These are phyloP conservation scores for Fremontodendron californicum DNA, from an alignment of 345 rosid species.

Conservation along the genomic window DNA sequence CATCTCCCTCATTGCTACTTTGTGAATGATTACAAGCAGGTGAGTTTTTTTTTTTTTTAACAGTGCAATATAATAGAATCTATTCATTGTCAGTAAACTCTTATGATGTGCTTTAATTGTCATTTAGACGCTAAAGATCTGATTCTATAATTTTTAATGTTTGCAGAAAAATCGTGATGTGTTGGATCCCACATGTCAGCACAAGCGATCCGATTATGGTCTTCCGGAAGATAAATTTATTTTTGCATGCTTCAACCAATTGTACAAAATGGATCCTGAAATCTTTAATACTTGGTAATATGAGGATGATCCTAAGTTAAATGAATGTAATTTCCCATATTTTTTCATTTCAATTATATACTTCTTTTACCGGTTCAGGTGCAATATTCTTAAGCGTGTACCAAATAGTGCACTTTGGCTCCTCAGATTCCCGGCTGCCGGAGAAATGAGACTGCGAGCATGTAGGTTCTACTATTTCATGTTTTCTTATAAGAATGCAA, in stretches of 20 bases:
- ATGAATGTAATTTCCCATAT: not conserved
- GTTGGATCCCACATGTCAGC: conserved; percentile 69
- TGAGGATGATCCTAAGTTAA: not conserved
- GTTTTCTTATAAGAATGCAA: not conserved
- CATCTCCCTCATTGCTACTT: conserved; percentile 97
- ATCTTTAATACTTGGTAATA: conserved; percentile 77
- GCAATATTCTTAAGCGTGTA: conserved; percentile 91
- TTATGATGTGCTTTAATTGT: not conserved
- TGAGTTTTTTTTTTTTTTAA: conserved; percentile 17
- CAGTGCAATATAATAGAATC: not conserved
- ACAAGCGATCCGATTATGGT: conserved; percentile 82
- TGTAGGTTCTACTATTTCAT: conserved; percentile 41
- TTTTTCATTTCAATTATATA: not conserved
- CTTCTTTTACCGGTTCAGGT: conserved; percentile 45
- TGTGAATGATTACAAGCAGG: conserved; percentile 98
- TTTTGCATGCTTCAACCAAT: conserved; percentile 96
- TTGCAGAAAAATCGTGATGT: conserved; percentile 88
- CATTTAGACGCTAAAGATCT: not conserved
- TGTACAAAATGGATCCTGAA: conserved; percentile 99
- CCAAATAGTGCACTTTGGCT: conserved; percentile 98
- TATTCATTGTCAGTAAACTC: not conserved
- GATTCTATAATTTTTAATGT: not conserved
- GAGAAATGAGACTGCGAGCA: conserved; percentile 84
- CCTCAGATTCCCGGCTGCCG: conserved; percentile 96
- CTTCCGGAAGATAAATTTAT: conserved; percentile 93